A percentile compares a stretch with the other conserved stretches of the same genome.
These are phyloP conservation scores for Ulota crispa DNA, from an alignment of 225 moss, liverwort and hornwort species.

Conservation along the genomic window DNA sequence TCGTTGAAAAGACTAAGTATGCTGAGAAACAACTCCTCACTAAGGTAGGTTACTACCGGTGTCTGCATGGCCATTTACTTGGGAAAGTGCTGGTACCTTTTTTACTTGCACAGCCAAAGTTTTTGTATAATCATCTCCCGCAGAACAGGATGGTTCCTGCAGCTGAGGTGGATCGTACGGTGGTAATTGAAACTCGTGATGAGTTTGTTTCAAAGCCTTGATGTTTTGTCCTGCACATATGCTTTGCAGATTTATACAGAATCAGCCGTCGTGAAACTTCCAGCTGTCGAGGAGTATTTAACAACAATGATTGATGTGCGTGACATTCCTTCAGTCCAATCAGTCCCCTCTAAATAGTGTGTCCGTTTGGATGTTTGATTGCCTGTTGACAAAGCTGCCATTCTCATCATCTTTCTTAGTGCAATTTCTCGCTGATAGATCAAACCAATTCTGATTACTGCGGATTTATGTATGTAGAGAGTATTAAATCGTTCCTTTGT, in stretches of 20 bases:
- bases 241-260: constrained; percentile 62
- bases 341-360: constrained; percentile 3
- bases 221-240: constrained; percentile 16
- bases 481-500: not conserved
- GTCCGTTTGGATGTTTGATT: constrained; percentile 5
- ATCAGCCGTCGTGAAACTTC: constrained; percentile 62
- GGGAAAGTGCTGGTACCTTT: not conserved
- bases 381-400: not conserved
- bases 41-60: constrained; percentile 55
- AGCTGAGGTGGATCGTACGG: not conserved
- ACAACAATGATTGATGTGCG: constrained; percentile 66
- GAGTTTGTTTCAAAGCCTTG: not conserved
- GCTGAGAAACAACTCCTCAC: constrained; percentile 82
- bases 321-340: constrained; percentile 16
- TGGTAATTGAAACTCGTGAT: constrained; percentile 11
- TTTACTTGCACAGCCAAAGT: not conserved
- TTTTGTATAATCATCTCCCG: not conserved
- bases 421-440: constrained; percentile 8
- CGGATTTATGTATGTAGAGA: not conserved
- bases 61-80: constrained; percentile 1
- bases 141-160: constrained; percentile 4
- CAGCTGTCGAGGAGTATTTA: constrained; percentile 66
- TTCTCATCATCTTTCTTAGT: not conserved
- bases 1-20: constrained; percentile 56
- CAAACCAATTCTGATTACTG: not conserved